Base-by-base conservation (phyloP, 1,284 basidiomycete genomes). In the Malassezia slooffiae region DNA sequence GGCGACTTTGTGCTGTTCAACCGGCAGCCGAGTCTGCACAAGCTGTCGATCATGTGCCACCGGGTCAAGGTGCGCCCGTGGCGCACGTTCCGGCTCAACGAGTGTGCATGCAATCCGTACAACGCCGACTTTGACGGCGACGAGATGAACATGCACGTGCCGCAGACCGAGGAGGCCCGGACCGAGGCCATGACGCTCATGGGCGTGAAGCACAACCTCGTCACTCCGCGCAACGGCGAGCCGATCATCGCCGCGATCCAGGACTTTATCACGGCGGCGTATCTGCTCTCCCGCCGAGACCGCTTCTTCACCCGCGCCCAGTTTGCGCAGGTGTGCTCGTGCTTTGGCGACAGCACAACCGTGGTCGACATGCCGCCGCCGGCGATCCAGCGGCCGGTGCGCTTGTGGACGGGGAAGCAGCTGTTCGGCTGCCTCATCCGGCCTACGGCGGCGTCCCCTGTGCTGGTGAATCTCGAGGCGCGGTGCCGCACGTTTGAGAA, bases 121-220 rank as follows among this genome's bases (percentile, higher is more conserved):
- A 96, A 96, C 67, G 93, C 93, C 42, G 93, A 99, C 74, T 99
- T 99, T 63, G 93, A 99, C 69, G 93, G 93, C 54, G 93, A 99
- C 70, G 93, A 99, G 72, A 99, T 99, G 93, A 99, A 99, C 72
- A 76, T 99, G 57, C 67, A 99, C 71, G 87, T 99, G 2, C 93
- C 93, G 0, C 93, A 99, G 71, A 99, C 93, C 0, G 93, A 99
- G 71, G 93, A 99, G 73, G 90, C 93, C 1, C 78, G 93, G 39
- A 95, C 91, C 3, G 93, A 99, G 72, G 93, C 93, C 0, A 79
- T 93, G 22, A 85, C 93, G 65, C 80, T 99, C 29, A 99, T 99
- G 93, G 89, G 80, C 59, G 86, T 96, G 57, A 95, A 95, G 70
- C 81, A 90, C 70, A 97, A 97, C 70, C 77, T 99, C 42, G 91